Percentiles rank a stretch among this genome's conserved stretches.
These are phyloP conservation scores for Chiua virens DNA, from an alignment of 768 basidiomycete genomes.

Conservation along the genomic window DNA sequence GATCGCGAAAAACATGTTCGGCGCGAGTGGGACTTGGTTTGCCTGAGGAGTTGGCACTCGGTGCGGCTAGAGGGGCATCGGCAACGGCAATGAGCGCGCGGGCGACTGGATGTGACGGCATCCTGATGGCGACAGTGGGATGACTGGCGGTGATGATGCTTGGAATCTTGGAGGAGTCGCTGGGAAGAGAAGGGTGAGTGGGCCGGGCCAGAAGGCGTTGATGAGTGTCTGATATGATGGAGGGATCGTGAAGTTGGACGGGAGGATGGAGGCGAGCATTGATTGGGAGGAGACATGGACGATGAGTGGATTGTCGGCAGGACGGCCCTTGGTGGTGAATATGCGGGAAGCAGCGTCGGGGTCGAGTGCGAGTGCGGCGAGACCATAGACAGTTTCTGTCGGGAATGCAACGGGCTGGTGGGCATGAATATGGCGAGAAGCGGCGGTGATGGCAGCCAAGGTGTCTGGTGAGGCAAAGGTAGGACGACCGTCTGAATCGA, in stretches of 20 bases:
- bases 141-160: conserved; percentile 77
- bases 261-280: conserved; percentile 81
- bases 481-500: conserved; percentile 47
- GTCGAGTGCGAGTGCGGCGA: conserved; percentile 83
- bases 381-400: conserved; percentile 97
- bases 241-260: conserved; percentile 60
- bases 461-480: conserved; percentile 52
- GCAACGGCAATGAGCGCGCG: conserved; percentile 80
- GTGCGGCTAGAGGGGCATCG: conserved; percentile 83
- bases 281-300: conserved; percentile 85
- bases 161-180: conserved; percentile 60
- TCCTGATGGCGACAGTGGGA: conserved; percentile 82
- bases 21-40: conserved; percentile 92
- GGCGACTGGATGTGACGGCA: conserved; percentile 94
- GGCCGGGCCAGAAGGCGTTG: conserved; percentile 90
- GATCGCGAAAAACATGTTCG: conserved; percentile 78
- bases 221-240: conserved; percentile 72
- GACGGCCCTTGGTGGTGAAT: conserved; percentile 88
- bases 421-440: conserved; percentile 49
- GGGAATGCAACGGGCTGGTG: conserved; percentile 80
- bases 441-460: conserved; percentile 50
- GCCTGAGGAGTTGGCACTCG: conserved; percentile 92
- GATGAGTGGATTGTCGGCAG: conserved; percentile 95
- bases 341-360: conserved; percentile 66
- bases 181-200: conserved; percentile 88